Evolutionary conservation across 1,139 yeast species (phyloP), one percentile per base, ranked within the genome.

Genomic region (Suhomyces kunorum): DNA sequence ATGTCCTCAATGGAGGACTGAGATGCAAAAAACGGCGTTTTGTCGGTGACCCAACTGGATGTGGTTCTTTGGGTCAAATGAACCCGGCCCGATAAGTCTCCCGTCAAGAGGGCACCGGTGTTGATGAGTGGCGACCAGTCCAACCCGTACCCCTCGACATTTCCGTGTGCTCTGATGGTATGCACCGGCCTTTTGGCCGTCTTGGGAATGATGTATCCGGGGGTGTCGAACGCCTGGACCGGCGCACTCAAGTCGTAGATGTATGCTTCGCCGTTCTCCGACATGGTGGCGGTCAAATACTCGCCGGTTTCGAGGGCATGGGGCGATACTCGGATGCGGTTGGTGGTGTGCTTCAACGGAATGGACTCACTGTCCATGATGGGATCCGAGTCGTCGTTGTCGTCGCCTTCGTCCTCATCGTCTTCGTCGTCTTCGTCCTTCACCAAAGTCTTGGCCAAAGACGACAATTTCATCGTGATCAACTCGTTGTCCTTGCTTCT

Each of bases 101-200:
- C 99, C 2, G 95, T 78, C 45, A 92, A 71, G 45, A 92, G 68
- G 3, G 92, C 79, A 18, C 98, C 98, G 7, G 89, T 80, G 47
- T 75, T 77, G 47, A 83, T 77, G 48, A 84, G 67, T 24, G 97
- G 96, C 3, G 96, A 87, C 99, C 99, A 92, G 64, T 90, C 98
- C 39, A 94, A 64, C 15, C 96, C 99, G 58, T 89, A 92, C 20
- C 99, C 98, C 69, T 92, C 99, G 14, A 87, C 95, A 54, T 84
- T 83, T n/a, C 97, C 96, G 59, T 92, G 99, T 48, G 71, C 76
- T 55, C 80, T 78, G 46, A 94, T 73, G n/a, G 96, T 88, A 64
- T 90, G 92, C 13, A 81, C 59, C 13, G 98, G 96, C 59, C 83
- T 78, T 59, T 86, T 88, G 49, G 83, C 76, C 20, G 74, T 65